Evolutionary conservation across 2,329 filamentous ascomycete genomes (phyloP), one percentile per base, ranked within the genome.

Genomic region (Exophiala phaeomuriformis): DNA sequence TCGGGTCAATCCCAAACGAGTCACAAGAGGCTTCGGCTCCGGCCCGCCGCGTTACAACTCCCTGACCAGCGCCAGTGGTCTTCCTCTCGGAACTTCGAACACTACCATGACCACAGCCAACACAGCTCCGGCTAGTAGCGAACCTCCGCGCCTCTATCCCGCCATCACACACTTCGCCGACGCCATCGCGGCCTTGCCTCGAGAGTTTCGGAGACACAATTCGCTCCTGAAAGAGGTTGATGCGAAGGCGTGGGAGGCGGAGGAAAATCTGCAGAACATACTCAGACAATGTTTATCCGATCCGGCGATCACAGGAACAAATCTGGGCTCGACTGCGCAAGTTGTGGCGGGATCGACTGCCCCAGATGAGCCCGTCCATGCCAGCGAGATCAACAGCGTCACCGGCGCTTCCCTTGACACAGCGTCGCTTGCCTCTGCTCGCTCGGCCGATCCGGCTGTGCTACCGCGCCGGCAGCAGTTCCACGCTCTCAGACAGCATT

Each of bases 211-310:
- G 63, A 85, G 90, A 67, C 91, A 98, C 70, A 95, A 95, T 64
- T 96, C 91, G 33, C 80, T 97, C 52, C 78, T 98, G 63, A 96
- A 96, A 70, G 93, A 98, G 73, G 93, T 97, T 45, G 93, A 98
- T 74, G 91, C 91, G 59, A 98, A 98, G 73, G 87, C 95, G 60
- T 93, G 90, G 71, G 84, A 83, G 29, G 86, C 93, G 4, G 89
- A 95, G 68, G 86, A 93, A 64, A 80, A 85, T 65, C 78, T 98
- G 54, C 84, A 86, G 66, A 80, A 85, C 66, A 78, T 94, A 57
- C 81, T 95, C 63, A 77, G 74, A 36, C 68, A 74, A 31, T 73
- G 75, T 37, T 48, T 60, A n/a, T 47, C 57, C 28, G 62, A 59
- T 49, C 52, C 47, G 27, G 39, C 51, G 28, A 42, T 42, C 5